Evolutionary conservation across 2,329 filamentous ascomycete genomes (phyloP).

Genomic region (Colletotrichum sansevieriae): DNA sequence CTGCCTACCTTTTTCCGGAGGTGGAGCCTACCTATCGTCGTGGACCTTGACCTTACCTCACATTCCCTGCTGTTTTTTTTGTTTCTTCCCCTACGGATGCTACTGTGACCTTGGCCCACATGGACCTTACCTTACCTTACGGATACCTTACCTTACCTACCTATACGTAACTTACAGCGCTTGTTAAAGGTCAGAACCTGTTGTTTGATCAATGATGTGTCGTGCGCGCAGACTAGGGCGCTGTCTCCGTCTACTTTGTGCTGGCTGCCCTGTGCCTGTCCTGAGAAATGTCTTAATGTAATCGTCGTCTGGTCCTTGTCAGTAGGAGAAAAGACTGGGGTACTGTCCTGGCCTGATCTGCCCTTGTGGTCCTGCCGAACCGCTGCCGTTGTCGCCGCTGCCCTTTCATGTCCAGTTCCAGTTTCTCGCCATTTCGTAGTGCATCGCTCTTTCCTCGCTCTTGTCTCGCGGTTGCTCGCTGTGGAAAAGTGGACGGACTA

Average conservation of each 20-base stretch:
- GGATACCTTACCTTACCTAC: constrained; percentile 11
- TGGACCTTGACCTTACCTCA: constrained; percentile 34
- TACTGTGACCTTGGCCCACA: not conserved
- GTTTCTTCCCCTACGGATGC: constrained; percentile 21
- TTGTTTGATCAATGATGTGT: not conserved
- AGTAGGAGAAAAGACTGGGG: not conserved
- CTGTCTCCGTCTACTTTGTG: not conserved
- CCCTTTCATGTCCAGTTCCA: not conserved
- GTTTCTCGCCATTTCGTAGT: too few relatives aligned
- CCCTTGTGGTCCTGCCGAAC: constrained; percentile 27
- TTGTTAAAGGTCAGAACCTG: constrained; percentile 7
- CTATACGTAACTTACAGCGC: not conserved
- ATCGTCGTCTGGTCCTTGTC: not conserved
- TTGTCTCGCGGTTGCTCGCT: constrained; percentile 25
- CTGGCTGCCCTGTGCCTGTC: constrained; percentile 19
- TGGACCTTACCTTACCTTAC: constrained; percentile 1
- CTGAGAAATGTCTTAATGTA: not conserved
- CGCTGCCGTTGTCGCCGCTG: constrained; percentile 29
- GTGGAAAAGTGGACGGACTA: constrained; percentile 22
- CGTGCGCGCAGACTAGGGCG: not conserved
- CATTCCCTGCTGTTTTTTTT: constrained; percentile 30
- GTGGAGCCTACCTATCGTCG: constrained; percentile 5
- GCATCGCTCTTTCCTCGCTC: constrained; percentile 36
- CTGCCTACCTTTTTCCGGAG: constrained; percentile 16
- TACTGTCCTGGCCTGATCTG: constrained; percentile 5